Evolutionary conservation across 352 stramenopile species (phyloP).

Genomic region (Globisporangium viniferum): DNA sequence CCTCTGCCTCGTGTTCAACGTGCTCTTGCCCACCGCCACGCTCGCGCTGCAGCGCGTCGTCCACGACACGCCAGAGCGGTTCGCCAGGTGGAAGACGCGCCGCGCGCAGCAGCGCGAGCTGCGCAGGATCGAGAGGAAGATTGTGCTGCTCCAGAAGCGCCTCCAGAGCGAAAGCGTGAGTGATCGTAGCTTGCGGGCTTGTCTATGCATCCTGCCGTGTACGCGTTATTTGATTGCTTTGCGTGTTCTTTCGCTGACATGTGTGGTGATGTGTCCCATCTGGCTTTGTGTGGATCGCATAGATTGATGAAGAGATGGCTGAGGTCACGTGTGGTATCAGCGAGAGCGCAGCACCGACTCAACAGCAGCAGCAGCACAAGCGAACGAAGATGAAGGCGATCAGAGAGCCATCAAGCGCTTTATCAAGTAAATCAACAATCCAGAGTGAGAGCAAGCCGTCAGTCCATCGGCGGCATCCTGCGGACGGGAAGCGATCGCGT

Average conservation of each 20-base stretch:
- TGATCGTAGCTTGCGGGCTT: constrained; percentile 3
- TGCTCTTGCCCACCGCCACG: constrained; percentile 32
- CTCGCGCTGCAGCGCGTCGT: constrained; percentile 27
- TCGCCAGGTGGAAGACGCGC: constrained; percentile 33
- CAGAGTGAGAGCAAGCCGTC: not conserved
- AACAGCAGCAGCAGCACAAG: not conserved
- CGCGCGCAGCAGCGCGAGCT: constrained; percentile 42
- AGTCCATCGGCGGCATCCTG: not conserved
- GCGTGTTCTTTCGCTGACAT: not conserved
- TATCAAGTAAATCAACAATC: not conserved
- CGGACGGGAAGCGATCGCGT: not conserved
- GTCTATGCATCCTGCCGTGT: not conserved
- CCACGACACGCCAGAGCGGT: constrained; percentile 33
- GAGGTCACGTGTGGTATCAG: not conserved
- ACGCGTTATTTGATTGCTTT: not conserved
- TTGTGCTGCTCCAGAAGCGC: constrained; percentile 16
- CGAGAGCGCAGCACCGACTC: not conserved
- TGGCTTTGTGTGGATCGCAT: not conserved
- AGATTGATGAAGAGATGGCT: not conserved
- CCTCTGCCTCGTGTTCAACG: constrained; percentile 38
- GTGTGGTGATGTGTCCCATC: not conserved
- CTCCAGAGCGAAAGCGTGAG: not conserved
- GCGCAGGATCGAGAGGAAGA: constrained; percentile 30
- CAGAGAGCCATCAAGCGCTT: not conserved
- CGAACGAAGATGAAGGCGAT: not conserved